A percentile compares a stretch with the other conserved stretches of the same genome.
These are phyloP conservation scores for Rhexocercosporidium sp. DNA, from an alignment of 2,329 filamentous ascomycete species.

Conservation along the genomic window DNA sequence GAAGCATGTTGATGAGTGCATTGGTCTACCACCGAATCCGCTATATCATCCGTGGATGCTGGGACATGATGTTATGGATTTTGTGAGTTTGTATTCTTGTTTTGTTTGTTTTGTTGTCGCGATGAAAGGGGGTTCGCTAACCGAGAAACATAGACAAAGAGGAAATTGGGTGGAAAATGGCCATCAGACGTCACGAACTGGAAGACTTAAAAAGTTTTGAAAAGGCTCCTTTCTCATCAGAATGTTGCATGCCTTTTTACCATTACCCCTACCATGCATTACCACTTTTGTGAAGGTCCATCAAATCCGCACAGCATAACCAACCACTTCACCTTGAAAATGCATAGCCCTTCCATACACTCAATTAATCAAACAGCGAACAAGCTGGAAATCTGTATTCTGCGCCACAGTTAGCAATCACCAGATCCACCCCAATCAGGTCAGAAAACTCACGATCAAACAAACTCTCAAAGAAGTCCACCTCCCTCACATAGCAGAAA, in stretches of 20 bases:
- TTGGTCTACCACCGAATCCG: constrained; percentile 48
- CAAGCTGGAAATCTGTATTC: constrained; percentile 19
- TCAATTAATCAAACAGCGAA: not conserved
- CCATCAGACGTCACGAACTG: not conserved
- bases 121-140: not conserved
- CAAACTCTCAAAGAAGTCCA: constrained; percentile 30
- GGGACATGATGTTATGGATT: constrained; percentile 42
- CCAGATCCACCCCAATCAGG: not conserved
- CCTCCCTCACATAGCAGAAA: constrained; percentile 32
- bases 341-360: not conserved
- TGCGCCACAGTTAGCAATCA: not conserved
- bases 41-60: constrained; percentile 66
- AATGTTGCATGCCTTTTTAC: not conserved
- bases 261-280: not conserved
- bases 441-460: constrained; percentile 27
- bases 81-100: constrained; percentile 12
- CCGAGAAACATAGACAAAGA: constrained; percentile 9
- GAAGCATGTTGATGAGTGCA: constrained; percentile 17
- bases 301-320: no score
- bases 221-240: not conserved
- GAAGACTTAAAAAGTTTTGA: not conserved
- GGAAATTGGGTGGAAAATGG: constrained; percentile 13
- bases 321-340: not conserved
- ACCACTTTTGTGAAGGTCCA: no score
- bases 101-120: not conserved